These are phyloP conservation scores for Calocybe gangraenosa DNA, from an alignment of 768 basidiomycete genomes.

Conservation along the genomic window DNA sequence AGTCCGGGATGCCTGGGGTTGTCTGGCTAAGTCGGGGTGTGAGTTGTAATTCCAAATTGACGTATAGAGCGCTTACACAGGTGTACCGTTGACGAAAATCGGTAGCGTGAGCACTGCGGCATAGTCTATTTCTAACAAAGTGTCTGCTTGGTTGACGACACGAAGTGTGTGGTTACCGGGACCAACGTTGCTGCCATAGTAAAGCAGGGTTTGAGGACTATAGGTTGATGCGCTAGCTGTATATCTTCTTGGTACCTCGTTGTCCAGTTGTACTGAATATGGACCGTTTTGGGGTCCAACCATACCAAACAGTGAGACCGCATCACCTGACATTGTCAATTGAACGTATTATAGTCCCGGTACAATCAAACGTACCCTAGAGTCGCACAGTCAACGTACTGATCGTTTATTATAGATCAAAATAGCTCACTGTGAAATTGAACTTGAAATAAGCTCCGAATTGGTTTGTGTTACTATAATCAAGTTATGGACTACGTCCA, in stretches of 20 bases:
- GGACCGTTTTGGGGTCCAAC: constrained; percentile 6
- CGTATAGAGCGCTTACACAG: neutral
- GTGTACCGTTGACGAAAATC: neutral
- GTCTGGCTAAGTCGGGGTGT: no score
- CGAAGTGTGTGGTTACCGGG: constrained; percentile 24
- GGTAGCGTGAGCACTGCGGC: constrained; percentile 16
- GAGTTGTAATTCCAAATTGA: neutral
- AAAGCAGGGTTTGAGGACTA: constrained; percentile 16
- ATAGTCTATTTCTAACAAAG: constrained; percentile 27
- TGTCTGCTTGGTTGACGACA: constrained; percentile 23
- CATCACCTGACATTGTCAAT: constrained; percentile 1
- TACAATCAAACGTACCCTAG: neutral
- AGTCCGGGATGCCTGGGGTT: no score
- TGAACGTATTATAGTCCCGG: neutral
- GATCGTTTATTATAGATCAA: neutral
- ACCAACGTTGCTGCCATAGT: constrained; percentile 21
- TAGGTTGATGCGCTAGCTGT: constrained; percentile 12
- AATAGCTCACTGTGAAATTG: neutral
- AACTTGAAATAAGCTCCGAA: neutral
- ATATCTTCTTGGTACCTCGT: constrained; percentile 11
- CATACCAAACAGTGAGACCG: constrained; percentile 8
- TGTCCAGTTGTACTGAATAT: constrained; percentile 19
- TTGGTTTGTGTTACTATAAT: neutral
- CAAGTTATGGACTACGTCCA: neutral
- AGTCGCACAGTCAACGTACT: neutral